phyloP scores from a whole-genome alignment of 2,329 filamentous ascomycete genomes.

The Colletotrichum melonis region DNA sequence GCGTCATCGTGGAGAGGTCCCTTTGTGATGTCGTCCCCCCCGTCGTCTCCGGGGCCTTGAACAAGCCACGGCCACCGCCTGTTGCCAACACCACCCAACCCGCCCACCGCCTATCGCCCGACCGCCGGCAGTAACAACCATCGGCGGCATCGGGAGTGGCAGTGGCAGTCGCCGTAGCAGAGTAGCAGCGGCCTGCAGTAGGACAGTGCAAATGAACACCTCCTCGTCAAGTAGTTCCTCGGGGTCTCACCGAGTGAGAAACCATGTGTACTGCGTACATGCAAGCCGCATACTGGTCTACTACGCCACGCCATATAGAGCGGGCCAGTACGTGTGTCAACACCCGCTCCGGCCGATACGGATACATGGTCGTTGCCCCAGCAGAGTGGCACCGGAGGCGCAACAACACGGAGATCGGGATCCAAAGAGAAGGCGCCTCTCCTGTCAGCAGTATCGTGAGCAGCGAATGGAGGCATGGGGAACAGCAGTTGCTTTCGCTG shows the following conservation, averaged over 20 bases:
- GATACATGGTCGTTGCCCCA: background rate
- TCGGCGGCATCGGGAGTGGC: background rate
- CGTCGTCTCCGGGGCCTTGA: background rate
- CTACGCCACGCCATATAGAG: constrained; percentile 6
- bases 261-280: background rate
- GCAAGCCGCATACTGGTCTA: constrained; percentile 16
- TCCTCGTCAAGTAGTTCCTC: background rate
- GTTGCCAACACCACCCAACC: too few species aligned
- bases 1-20: constrained; percentile 1
- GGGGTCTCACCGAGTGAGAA: constrained; percentile 18
- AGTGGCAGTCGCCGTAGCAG: background rate
- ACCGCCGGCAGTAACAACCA: constrained; percentile 14
- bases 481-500: background rate
- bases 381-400: constrained; percentile 18
- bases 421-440: background rate
- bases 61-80: constrained; percentile 11
- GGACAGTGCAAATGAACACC: background rate
- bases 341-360: constrained; percentile 6
- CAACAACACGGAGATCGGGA: constrained; percentile 1
- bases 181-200: background rate
- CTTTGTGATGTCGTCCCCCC: constrained; percentile 22
- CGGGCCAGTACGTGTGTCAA: constrained; percentile 3
- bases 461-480: background rate
- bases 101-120: constrained; percentile 14
- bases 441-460: background rate